Evolutionary conservation across 1,284 basidiomycete genomes (phyloP).

Genomic region (Marasmius fiardii): DNA sequence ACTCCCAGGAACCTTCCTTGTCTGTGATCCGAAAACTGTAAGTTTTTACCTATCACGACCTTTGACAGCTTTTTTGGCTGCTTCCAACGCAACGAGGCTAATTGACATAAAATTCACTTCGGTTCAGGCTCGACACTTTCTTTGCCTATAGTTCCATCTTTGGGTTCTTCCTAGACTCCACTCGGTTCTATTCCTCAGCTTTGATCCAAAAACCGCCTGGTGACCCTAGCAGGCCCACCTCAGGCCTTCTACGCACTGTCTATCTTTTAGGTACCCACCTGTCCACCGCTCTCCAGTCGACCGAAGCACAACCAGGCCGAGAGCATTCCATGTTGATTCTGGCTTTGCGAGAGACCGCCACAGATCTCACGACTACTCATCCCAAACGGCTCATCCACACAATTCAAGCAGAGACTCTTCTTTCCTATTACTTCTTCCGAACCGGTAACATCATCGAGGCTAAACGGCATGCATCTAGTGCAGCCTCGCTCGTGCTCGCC

Average conservation of each 20-base stretch:
- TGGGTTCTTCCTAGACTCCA: constrained; percentile 24
- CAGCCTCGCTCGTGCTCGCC: constrained; percentile 27
- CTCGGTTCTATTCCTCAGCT: constrained; percentile 15
- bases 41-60: neutral
- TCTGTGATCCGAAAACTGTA: constrained; percentile 9
- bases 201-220: constrained; percentile 11
- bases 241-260: constrained; percentile 26
- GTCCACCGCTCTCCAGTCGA: constrained; percentile 13
- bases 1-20: neutral
- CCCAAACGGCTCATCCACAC: constrained; percentile 26
- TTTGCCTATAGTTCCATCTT: constrained; percentile 18
- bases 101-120: neutral
- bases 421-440: constrained; percentile 32
- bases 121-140: constrained; percentile 22
- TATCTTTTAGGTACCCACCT: constrained; percentile 28
- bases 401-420: constrained; percentile 35
- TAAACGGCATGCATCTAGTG: constrained; percentile 30
- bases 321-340: constrained; percentile 24
- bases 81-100: neutral
- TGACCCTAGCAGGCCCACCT: constrained; percentile 22
- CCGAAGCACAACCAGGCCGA: neutral
- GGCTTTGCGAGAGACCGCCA: constrained; percentile 19
- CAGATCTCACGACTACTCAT: constrained; percentile 16
- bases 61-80: neutral
- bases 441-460: constrained; percentile 32